Conservation (phyloP, 2,329 filamentous ascomycete species). For the Neonectria sp. region DNA sequence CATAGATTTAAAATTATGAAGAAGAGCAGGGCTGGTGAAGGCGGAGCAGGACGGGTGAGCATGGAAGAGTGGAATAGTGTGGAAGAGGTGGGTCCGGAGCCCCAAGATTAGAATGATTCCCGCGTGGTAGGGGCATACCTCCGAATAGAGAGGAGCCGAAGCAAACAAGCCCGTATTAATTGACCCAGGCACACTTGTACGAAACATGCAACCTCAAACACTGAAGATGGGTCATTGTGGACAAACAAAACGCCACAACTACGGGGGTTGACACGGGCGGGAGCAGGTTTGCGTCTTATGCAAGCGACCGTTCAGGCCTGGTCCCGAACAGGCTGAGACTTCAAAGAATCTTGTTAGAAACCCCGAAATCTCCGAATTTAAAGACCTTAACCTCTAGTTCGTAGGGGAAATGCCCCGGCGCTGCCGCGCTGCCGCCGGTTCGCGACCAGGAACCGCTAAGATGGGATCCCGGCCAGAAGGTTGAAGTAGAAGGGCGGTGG, state of each 20-base stretch:
- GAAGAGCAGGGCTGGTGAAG: conserved; percentile 35
- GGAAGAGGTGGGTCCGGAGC: conserved; percentile 29
- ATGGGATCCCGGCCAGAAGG: conserved; percentile 7
- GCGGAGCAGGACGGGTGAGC: conserved; percentile 13
- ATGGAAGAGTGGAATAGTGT: conserved; percentile 34
- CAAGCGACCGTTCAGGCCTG: neutral
- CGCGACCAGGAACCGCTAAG: conserved; percentile 19
- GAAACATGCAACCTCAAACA: conserved; percentile 43
- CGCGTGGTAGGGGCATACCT: conserved; percentile 14
- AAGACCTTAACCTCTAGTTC: conserved; percentile 2
- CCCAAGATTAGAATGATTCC: conserved; percentile 9
- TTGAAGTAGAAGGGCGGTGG: conserved; percentile 21
- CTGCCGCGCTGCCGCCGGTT: conserved; percentile 13
- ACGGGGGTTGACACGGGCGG: conserved; percentile 22
- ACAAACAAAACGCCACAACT: conserved; percentile 35
- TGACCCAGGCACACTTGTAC: conserved; percentile 32
- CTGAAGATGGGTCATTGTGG: conserved; percentile 32
- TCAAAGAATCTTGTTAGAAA: neutral
- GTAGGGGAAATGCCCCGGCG: neutral
- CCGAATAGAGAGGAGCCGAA: conserved; percentile 6
- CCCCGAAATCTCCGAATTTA: neutral
- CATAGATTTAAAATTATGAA: conserved; percentile 34
- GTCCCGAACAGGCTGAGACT: neutral
- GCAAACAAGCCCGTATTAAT: conserved; percentile 29
- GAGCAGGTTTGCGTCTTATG: conserved; percentile 6